These are phyloP conservation scores for Leccinum sublutescens DNA, from an alignment of 768 basidiomycete genomes.

Conservation along the genomic window DNA sequence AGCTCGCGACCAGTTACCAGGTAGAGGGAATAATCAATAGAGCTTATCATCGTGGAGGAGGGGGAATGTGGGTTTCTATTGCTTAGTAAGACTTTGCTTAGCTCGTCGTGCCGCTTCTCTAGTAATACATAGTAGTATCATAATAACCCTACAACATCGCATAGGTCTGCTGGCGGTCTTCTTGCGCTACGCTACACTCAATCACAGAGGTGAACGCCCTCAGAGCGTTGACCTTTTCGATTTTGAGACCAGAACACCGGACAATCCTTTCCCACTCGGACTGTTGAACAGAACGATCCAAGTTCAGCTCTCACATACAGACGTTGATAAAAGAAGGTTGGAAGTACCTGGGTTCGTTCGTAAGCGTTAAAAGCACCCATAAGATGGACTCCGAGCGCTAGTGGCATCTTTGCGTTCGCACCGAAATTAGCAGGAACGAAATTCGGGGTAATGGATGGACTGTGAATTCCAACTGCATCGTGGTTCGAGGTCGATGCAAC, in stretches of 20 bases:
- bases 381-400: not conserved
- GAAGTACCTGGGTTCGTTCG: not conserved
- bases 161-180: not conserved
- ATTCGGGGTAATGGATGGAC: not conserved
- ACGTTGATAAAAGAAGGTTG: not conserved
- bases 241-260: not conserved
- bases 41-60: slow-evolving; percentile 5
- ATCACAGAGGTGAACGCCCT: slow-evolving; percentile 5
- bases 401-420: slow-evolving; percentile 1
- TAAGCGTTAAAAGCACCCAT: not conserved
- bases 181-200: not conserved
- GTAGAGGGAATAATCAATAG: slow-evolving; percentile 71
- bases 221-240: not conserved
- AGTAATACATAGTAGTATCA: not conserved
- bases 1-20: slow-evolving; percentile 83
- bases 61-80: not conserved
- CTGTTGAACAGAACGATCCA: not conserved
- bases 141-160: not conserved
- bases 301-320: not conserved
- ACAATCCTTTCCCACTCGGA: not conserved
- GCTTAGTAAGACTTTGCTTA: too few relatives aligned
- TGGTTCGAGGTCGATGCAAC: not conserved
- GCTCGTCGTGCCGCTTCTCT: too few relatives aligned
- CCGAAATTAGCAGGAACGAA: slow-evolving; percentile 4
- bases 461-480: not conserved